Conservation (phyloP, 805 yeast species). For the Cyberlindnera petersonii region DNA sequence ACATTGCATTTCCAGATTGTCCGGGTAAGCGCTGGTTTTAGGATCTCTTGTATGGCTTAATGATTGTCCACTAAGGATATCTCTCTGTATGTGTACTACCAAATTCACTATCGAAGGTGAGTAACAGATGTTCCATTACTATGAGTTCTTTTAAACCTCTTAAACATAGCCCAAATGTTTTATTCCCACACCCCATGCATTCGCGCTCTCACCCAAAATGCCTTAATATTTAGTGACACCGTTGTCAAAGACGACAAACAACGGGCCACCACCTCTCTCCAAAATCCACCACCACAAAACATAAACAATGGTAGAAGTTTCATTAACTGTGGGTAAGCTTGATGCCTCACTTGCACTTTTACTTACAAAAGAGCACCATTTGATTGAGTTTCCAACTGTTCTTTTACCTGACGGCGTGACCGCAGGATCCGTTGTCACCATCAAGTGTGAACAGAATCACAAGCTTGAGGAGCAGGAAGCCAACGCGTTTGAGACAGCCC, state of each 20-base stretch:
- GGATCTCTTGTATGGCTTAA: too few species aligned
- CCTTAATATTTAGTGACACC: neutral
- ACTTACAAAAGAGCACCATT: constrained; percentile 86
- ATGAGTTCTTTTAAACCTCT: too few species aligned
- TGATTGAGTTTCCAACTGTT: constrained; percentile 95
- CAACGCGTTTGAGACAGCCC: constrained; percentile 56
- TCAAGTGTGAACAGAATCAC: constrained; percentile 75
- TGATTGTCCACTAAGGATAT: too few species aligned
- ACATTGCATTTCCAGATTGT: too few species aligned
- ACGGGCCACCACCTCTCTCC: too few species aligned
- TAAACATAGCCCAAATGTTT: too few species aligned
- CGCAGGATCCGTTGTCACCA: constrained; percentile 89
- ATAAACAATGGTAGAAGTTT: constrained; percentile 71
- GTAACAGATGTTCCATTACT: too few species aligned
- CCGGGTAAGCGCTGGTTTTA: too few species aligned
- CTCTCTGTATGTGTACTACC: too few species aligned
- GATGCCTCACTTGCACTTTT: constrained; percentile 93
- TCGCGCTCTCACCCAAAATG: neutral
- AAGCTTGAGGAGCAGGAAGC: constrained; percentile 61
- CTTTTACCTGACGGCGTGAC: constrained; percentile 83
- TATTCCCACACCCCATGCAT: too few species aligned
- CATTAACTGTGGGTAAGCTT: constrained; percentile 89
- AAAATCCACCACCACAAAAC: neutral
- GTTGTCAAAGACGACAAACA: too few species aligned
- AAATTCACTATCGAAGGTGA: too few species aligned